Conservation (phyloP, 2,329 filamentous ascomycete species). For the Elsinoe ampelina region DNA sequence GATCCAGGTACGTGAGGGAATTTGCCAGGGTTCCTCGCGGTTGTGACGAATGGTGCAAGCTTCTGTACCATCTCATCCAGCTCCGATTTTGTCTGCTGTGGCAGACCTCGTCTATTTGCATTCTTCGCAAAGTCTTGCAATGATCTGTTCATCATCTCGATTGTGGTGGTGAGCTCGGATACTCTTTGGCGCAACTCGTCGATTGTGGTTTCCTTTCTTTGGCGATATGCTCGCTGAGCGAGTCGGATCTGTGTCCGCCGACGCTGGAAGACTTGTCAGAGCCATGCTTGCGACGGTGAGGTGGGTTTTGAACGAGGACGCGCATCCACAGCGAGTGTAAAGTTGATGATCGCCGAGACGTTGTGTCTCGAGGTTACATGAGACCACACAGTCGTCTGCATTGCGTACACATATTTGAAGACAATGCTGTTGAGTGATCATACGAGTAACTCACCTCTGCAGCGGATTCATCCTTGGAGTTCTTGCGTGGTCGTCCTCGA, state of each 20-base stretch:
- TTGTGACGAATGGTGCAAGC: constrained; percentile 17
- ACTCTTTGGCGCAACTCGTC: constrained; percentile 62
- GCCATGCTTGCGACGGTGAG: background rate
- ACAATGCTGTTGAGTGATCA: constrained; percentile 9
- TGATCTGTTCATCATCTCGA: constrained; percentile 63
- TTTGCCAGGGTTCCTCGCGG: constrained; percentile 20
- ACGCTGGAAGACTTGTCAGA: constrained; percentile 42
- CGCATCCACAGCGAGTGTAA: background rate
- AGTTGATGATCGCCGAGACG: background rate
- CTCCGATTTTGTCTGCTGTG: constrained; percentile 14
- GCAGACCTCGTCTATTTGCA: constrained; percentile 5
- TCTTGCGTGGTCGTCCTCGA: constrained; percentile 64
- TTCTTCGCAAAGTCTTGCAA: constrained; percentile 60
- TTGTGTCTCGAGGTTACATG: background rate
- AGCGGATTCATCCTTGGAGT: constrained; percentile 68
- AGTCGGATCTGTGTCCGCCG: constrained; percentile 79
- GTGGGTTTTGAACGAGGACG: constrained; percentile 13
- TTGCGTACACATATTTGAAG: background rate
- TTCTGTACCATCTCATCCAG: constrained; percentile 17
- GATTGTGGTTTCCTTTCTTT: constrained; percentile 76
- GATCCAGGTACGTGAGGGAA: background rate
- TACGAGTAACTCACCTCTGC: constrained; percentile 49
- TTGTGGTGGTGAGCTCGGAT: constrained; percentile 55
- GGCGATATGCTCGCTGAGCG: constrained; percentile 75
- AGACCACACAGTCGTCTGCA: background rate